Evolutionary conservation across 202 grass and related monocot species (phyloP).

Genomic region (Zoysia matrella): DNA sequence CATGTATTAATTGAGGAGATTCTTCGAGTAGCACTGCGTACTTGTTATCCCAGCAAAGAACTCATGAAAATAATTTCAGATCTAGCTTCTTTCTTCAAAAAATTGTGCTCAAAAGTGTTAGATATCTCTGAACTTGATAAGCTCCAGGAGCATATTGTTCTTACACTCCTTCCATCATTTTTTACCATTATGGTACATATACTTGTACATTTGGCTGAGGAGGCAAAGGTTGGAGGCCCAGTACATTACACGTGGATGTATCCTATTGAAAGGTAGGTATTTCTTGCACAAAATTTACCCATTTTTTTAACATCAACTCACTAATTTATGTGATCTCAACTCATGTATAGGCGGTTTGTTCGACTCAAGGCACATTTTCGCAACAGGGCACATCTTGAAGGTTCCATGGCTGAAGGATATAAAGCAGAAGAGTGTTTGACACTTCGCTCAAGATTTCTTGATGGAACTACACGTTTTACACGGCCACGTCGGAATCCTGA

Average conservation of each 20-base stretch:
- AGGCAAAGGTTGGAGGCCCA: slow-evolving; percentile 31
- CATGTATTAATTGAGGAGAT: slow-evolving; percentile 40
- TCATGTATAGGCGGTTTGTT: slow-evolving; percentile 20
- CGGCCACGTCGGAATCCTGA: neutral
- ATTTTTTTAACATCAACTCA: neutral
- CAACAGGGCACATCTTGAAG: slow-evolving; percentile 10
- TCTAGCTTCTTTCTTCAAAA: slow-evolving; percentile 36
- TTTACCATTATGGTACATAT: slow-evolving; percentile 49
- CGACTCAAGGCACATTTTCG: neutral
- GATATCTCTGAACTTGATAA: neutral
- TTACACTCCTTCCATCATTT: slow-evolving; percentile 39
- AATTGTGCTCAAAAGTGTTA: neutral
- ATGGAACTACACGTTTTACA: slow-evolving; percentile 18
- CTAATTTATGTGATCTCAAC: neutral
- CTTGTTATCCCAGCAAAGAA: slow-evolving; percentile 24
- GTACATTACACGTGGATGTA: slow-evolving; percentile 37
- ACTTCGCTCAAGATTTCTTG: slow-evolving; percentile 32
- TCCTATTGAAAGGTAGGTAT: slow-evolving; percentile 25
- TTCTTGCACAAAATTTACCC: neutral
- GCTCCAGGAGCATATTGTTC: neutral
- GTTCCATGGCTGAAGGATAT: slow-evolving; percentile 4
- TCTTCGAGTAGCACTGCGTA: slow-evolving; percentile 19
- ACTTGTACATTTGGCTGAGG: slow-evolving; percentile 28
- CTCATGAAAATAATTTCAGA: slow-evolving; percentile 14
- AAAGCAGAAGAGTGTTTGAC: slow-evolving; percentile 6